Base-by-base conservation (phyloP, 768 basidiomycete species). In the Chalciporus sphaerocephalus region DNA sequence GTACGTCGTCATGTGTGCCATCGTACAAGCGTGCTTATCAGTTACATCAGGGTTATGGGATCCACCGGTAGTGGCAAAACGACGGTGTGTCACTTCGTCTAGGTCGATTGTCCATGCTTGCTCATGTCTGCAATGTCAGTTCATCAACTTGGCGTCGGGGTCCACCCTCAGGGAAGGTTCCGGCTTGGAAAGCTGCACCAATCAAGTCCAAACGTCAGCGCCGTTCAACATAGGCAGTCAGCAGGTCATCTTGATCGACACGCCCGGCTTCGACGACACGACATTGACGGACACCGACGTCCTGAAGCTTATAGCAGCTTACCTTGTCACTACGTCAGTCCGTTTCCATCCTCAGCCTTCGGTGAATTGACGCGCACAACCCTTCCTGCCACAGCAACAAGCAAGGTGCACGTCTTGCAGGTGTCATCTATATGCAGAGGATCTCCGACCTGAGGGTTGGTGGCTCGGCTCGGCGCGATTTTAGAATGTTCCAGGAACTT, bases 211-310 rank as follows among this genome's bases (percentile, higher is more conserved):
- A 45, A 56, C 52, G 6, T 67, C 64, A 0, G 3, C 40, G 13
- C 50, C 58, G 34, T 67, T 65, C 27, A 20, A 42, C 35, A 30
- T 65, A 12, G 54, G 55, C 41, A 70, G 69, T 6, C 64, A 65
- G 8, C 59, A 49, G n/a, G 66, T 82, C 25, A 65, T 68, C 11
- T 60, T 83, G 22, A 71, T 83, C 42, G 81, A 83, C 49, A 83
- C 81, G 0, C 81, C 81, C 6, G 81, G 81, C 1, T 83, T 81
- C 53, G 80, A 81, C 56, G 79, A 81, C 48, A 75, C 79, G 4
- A 54, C 42, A 22, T 57, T 68, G 48, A 75, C 71, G 27, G 79
- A 80, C 50, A 70, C 72, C 1, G 76, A 76, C 27, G 69, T 80
- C 22, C 52, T 80, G 30, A 71, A 67, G 35, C 70, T 76, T 69